Evolutionary conservation across 441 rosid genomes (phyloP).

Genomic region (Brassica balearica): DNA sequence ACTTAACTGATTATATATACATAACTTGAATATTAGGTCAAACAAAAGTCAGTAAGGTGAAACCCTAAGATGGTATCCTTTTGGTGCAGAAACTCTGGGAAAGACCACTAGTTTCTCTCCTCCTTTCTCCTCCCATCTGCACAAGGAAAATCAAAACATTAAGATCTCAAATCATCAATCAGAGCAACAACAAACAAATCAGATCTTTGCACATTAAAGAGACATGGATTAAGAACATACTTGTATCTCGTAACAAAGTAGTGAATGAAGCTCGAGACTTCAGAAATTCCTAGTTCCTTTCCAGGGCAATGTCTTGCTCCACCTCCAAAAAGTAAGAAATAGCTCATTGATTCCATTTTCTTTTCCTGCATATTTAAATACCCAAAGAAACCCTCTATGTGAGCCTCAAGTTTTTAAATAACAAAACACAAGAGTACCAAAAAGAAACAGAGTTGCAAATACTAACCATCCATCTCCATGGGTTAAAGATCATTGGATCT

Average conservation of each 20-base stretch:
- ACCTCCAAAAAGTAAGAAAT: conserved; percentile 77
- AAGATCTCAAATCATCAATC: conserved; percentile 1
- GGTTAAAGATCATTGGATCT: conserved; percentile 80
- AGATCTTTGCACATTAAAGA: conserved; percentile 10
- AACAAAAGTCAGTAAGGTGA: conserved; percentile 50
- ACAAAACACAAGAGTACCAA: neutral
- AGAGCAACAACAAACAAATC: neutral
- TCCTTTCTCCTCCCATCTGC: conserved; percentile 96
- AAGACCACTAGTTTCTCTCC: conserved; percentile 73
- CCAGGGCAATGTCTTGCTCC: conserved; percentile 93
- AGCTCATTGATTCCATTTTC: conserved; percentile 59
- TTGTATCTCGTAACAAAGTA: conserved; percentile 82
- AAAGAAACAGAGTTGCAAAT: neutral
- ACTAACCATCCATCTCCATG: conserved; percentile 93
- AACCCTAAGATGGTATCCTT: conserved; percentile 76
- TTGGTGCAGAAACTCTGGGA: conserved; percentile 94
- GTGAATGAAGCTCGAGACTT: conserved; percentile 85
- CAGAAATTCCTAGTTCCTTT: conserved; percentile 84
- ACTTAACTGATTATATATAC: conserved; percentile 24
- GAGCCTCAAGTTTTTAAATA: conserved; percentile 14
- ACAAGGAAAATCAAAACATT: conserved; percentile 28
- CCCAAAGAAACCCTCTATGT: conserved; percentile 9
- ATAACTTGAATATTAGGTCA: conserved; percentile 26
- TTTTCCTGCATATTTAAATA: conserved; percentile 54
- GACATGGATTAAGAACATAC: conserved; percentile 40